Evolutionary conservation across 2,329 filamentous ascomycete genomes (phyloP).

Genomic region (Chaetomiaceae sp.): DNA sequence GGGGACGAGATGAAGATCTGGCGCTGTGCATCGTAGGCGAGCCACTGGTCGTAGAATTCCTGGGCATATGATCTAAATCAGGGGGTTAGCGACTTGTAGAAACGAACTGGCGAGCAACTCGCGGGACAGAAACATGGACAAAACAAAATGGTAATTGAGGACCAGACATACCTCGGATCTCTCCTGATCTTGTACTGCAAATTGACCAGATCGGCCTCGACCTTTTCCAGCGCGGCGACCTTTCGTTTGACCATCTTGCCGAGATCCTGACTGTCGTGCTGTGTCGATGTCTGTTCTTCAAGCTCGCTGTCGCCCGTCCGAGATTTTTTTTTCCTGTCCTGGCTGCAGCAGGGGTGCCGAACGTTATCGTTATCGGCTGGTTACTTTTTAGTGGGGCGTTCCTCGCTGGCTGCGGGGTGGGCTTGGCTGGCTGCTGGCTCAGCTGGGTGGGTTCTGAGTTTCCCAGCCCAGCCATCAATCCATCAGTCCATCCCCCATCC

Average conservation of each 20-base stretch:
- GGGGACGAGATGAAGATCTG: constrained; percentile 89
- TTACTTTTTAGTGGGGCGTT: constrained; percentile 8
- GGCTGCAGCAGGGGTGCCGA: neutral
- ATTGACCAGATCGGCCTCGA: constrained; percentile 86
- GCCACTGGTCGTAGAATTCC: constrained; percentile 57
- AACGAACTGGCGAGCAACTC: neutral
- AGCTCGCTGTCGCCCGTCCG: neutral
- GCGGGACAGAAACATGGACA: neutral
- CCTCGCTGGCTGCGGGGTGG: no score
- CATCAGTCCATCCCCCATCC: no score
- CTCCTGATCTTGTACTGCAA: constrained; percentile 87
- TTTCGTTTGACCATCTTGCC: constrained; percentile 74
- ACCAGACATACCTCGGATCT: constrained; percentile 63
- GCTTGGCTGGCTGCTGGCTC: no score
- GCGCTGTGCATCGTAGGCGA: constrained; percentile 53
- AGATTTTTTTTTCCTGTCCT: constrained; percentile 13
- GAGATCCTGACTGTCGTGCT: neutral
- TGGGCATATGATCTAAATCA: constrained; percentile 71
- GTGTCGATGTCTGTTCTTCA: neutral
- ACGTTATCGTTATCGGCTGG: constrained; percentile 24
- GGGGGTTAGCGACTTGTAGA: neutral
- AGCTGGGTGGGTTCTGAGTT: no score
- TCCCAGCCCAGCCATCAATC: no score
- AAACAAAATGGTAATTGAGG: neutral
- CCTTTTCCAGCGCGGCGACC: constrained; percentile 87